Percentiles rank a stretch among this genome's conserved stretches.
phyloP scores from a whole-genome alignment of 352 stramenopile genomes.

The Pythium aquatile region DNA sequence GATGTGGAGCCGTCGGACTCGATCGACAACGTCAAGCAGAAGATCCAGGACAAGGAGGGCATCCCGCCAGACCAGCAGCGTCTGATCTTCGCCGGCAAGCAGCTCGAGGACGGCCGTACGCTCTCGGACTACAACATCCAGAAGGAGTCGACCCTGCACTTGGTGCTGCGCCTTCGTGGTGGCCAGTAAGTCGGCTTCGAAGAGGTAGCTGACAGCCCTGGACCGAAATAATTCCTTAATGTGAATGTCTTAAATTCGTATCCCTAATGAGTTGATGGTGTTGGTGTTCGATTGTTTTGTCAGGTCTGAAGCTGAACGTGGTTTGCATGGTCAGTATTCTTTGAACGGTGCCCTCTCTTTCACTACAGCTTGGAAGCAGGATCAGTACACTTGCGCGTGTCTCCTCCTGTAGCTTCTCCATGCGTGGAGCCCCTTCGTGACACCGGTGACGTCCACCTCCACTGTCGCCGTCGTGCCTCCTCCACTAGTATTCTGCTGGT shows the following conservation, averaged over 20 bases:
- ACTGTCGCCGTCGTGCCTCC: slow-evolving; percentile 2
- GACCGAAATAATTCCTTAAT: slow-evolving; percentile 8
- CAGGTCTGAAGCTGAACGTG: too few species aligned
- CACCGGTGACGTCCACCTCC: slow-evolving; percentile 13
- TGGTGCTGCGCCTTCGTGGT: slow-evolving; percentile 18
- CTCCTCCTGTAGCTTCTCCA: slow-evolving; percentile 12
- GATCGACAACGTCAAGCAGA: slow-evolving; percentile 97
- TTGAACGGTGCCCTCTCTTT: too few species aligned
- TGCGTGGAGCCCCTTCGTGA: slow-evolving; percentile 8
- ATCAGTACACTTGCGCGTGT: slow-evolving; percentile 12
- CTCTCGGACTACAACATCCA: slow-evolving; percentile 68
- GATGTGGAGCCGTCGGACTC: slow-evolving; percentile 92
- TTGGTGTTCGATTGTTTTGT: not conserved
- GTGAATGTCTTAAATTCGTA: slow-evolving; percentile 8
- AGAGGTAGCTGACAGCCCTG: not conserved
- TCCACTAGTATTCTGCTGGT: slow-evolving; percentile 10
- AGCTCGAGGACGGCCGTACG: slow-evolving; percentile 93
- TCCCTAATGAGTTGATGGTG: not conserved
- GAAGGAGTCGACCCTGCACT: slow-evolving; percentile 6
- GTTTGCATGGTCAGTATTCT: too few species aligned
- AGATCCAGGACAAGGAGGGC: slow-evolving; percentile 67
- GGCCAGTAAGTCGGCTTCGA: not conserved
- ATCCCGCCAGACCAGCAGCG: slow-evolving; percentile 95
- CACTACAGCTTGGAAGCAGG: not conserved
- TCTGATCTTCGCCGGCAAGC: slow-evolving; percentile 95